Evolutionary conservation across 2,329 filamentous ascomycete genomes (phyloP).

Genomic region (Arthrocladium fulminans): DNA sequence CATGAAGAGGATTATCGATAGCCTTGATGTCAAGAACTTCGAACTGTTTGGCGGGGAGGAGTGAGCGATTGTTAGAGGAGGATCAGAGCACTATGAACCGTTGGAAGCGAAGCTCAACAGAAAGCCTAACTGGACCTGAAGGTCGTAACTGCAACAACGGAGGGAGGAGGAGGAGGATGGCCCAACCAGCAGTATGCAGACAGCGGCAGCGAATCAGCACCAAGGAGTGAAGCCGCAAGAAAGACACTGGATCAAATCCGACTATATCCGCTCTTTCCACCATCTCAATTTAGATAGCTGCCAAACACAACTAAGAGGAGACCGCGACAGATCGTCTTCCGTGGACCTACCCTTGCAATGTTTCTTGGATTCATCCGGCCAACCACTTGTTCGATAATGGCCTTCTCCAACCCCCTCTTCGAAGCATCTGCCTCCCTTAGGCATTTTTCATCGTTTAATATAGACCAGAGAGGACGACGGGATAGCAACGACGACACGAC

Average conservation of each 20-base stretch:
- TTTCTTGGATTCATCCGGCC: too few species aligned
- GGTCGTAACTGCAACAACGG: too few species aligned
- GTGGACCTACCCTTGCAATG: too few species aligned
- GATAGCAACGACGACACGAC: too few species aligned
- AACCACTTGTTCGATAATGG: too few species aligned
- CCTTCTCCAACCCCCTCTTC: too few species aligned
- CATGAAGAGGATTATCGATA: conserved; percentile 51
- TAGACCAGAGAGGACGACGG: too few species aligned
- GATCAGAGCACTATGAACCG: background rate
- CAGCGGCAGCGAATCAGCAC: background rate
- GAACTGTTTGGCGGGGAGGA: conserved; percentile 50
- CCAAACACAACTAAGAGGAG: background rate
- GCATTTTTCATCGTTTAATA: too few species aligned
- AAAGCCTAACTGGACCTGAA: background rate
- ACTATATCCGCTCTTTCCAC: background rate
- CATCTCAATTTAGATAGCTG: background rate
- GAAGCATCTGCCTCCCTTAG: too few species aligned
- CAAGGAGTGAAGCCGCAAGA: background rate
- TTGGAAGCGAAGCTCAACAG: background rate
- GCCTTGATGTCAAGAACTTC: conserved; percentile 74
- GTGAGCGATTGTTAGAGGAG: too few species aligned
- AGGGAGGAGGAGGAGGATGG: too few species aligned
- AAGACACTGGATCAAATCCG: background rate
- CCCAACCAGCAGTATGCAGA: too few species aligned
- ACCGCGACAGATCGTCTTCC: background rate